Evolutionary conservation across 768 basidiomycete species (phyloP), one percentile per base, ranked within the genome.

Genomic region (Gymnopilus junonius): DNA sequence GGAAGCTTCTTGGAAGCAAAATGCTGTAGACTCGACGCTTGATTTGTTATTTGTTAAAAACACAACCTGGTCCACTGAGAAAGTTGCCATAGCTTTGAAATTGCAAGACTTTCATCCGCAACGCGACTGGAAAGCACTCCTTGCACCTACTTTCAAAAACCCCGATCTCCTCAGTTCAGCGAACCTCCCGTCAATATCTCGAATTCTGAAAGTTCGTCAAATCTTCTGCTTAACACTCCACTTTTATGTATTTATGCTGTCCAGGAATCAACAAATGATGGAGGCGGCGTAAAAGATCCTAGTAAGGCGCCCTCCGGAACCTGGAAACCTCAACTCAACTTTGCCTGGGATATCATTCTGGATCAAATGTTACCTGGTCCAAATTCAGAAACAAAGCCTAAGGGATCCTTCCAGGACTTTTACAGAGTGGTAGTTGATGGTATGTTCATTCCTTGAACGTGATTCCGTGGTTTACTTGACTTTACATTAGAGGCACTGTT

Each of bases 241-340:
- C 17, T n/a, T 54, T 48, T n/a, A 39, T 65, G 27, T 27, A 45
- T 60, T 64, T 71, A 31, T 51, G 69, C 35, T 5, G 14, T 51
- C 3, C 61, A 91, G 90, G 90, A 90, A 73, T 82, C 83, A 15
- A 79, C 80, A 8, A 70, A 78, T 5, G 85, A 87, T 37, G 87
- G 87, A 4, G 85, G 87, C 15, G 84, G 83, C 12, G 71, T 71
- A 2, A 75, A 85, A 46, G 82, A 83, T 42, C 69, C 75, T 2
- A 71, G 81, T 11, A 87, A 87, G 62, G 75, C 83, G 1, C 79
- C 81, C 11, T 76, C 82, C 35, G 85, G 85, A 35, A 75, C 85
- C 14, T 94, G 95, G 95, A 96, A 92, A 73, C 89, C 95, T 59
- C 90, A 95, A 71, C 81, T 96, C 43, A 97, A 97, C 73, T 95